Conservation (phyloP, 768 basidiomycete species). For the Cyathus striatus region DNA sequence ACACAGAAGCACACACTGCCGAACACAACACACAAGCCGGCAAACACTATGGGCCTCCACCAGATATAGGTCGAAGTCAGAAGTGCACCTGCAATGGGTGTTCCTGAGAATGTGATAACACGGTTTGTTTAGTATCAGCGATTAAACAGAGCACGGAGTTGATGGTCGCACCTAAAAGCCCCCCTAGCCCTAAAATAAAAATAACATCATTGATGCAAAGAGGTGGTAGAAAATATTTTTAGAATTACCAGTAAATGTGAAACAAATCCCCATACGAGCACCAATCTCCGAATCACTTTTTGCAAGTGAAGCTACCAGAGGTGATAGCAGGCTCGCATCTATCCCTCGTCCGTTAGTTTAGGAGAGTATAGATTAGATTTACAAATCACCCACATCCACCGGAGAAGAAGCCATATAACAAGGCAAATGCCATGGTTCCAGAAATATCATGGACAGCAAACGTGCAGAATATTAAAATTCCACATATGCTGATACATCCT, state of each 20-base stretch:
- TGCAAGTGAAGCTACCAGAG: conserved; percentile 39
- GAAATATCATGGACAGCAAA: conserved; percentile 16
- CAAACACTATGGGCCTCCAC: neutral
- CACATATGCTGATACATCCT: conserved; percentile 12
- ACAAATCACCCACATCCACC: conserved; percentile 6
- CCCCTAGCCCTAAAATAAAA: too few relatives aligned
- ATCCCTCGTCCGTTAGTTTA: neutral
- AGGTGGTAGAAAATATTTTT: neutral
- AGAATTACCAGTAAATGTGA: conserved; percentile 36
- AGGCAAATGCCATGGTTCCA: conserved; percentile 21
- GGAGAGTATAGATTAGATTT: neutral
- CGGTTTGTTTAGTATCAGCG: neutral
- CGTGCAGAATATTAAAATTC: conserved; percentile 21
- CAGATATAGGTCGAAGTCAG: neutral
- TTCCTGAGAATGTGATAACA: neutral
- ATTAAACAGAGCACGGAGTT: too few relatives aligned
- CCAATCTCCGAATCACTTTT: conserved; percentile 48
- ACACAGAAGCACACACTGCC: too few relatives aligned
- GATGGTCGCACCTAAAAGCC: too few relatives aligned
- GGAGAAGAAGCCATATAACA: conserved; percentile 33
- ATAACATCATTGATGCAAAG: too few relatives aligned
- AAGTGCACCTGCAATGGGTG: neutral
- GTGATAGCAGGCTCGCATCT: conserved; percentile 39
- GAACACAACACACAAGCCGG: neutral
- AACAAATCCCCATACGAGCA: conserved; percentile 46